These are phyloP conservation scores for Mycena sanguinolenta DNA, from an alignment of 768 basidiomycete species.

Conservation along the genomic window DNA sequence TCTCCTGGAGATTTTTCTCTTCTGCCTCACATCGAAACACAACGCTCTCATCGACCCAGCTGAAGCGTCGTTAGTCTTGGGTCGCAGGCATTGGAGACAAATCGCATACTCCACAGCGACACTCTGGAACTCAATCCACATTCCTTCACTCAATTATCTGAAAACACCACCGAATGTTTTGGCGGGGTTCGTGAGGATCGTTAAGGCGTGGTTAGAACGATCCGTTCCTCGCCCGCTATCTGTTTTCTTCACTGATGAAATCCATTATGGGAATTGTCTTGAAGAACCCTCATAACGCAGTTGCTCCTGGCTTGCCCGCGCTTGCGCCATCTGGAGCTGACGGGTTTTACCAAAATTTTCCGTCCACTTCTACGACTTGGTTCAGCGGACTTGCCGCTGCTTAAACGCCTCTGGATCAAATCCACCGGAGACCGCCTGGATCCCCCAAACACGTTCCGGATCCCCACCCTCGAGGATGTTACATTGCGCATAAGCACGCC, in stretches of 20 bases:
- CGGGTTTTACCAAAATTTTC: too few species aligned
- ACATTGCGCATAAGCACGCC: background rate
- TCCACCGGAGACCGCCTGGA: background rate
- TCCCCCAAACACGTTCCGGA: background rate
- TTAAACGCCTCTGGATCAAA: background rate
- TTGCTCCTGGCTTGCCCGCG: too few species aligned
- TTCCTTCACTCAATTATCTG: background rate
- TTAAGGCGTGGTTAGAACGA: background rate
- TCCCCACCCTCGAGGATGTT: background rate
- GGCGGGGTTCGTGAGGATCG: background rate
- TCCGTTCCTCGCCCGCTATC: slow-evolving; percentile 1
- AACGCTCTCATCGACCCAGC: background rate
- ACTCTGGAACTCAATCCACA: slow-evolving; percentile 24
- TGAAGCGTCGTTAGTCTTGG: slow-evolving; percentile 6
- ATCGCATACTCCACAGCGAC: slow-evolving; percentile 2
- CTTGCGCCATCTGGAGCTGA: too few species aligned
- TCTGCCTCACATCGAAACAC: slow-evolving; percentile 16
- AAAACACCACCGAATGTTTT: background rate
- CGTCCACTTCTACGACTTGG: background rate
- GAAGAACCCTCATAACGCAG: background rate
- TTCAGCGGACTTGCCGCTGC: background rate
- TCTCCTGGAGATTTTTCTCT: slow-evolving; percentile 20
- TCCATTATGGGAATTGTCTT: background rate
- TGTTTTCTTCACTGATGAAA: background rate
- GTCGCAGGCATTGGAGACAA: too few species aligned